Percentiles rank a stretch among this genome's conserved stretches.
phyloP scores from a whole-genome alignment of 805 yeast genomes.

The Kregervanrija pseudodelftensis region DNA sequence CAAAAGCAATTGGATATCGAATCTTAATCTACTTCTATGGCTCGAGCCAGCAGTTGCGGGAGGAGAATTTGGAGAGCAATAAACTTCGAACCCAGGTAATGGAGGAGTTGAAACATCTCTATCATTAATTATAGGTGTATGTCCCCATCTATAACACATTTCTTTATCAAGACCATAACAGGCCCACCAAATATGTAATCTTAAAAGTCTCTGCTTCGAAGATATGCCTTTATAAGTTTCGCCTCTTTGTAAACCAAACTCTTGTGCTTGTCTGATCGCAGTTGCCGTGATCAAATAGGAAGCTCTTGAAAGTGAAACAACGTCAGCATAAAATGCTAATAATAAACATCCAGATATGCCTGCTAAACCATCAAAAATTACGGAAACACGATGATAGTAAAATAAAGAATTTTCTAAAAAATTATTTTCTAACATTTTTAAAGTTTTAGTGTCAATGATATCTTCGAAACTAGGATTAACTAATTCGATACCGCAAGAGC shows the following conservation, averaged over 20 bases:
- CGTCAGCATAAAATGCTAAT: slow-evolving; percentile 34
- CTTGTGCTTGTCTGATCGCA: slow-evolving; percentile 48
- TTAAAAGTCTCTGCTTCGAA: slow-evolving; percentile 29
- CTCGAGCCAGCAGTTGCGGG: background rate
- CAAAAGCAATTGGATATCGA: slow-evolving; percentile 5
- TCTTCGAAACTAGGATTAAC: slow-evolving; percentile 12
- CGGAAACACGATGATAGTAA: slow-evolving; percentile 45
- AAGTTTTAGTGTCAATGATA: slow-evolving; percentile 3
- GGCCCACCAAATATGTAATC: slow-evolving; percentile 42
- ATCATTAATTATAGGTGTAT: slow-evolving; percentile 39
- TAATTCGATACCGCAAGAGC: slow-evolving; percentile 8
- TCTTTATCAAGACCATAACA: slow-evolving; percentile 42
- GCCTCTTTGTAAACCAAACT: slow-evolving; percentile 47
- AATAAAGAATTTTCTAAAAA: slow-evolving; percentile 36
- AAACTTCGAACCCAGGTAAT: slow-evolving; percentile 15
- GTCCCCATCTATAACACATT: slow-evolving; percentile 38
- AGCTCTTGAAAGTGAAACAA: slow-evolving; percentile 29
- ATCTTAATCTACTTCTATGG: slow-evolving; percentile 5
- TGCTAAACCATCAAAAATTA: slow-evolving; percentile 43
- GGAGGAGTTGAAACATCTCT: slow-evolving; percentile 32
- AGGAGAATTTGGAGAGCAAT: slow-evolving; percentile 13
- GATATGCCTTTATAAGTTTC: slow-evolving; percentile 35
- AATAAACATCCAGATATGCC: slow-evolving; percentile 48
- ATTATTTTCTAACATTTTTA: slow-evolving; percentile 21
- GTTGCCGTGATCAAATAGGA: slow-evolving; percentile 35